Evolutionary conservation across 495 filamentous ascomycete genomes (phyloP).

Genomic region (Acidiella bohemica): DNA sequence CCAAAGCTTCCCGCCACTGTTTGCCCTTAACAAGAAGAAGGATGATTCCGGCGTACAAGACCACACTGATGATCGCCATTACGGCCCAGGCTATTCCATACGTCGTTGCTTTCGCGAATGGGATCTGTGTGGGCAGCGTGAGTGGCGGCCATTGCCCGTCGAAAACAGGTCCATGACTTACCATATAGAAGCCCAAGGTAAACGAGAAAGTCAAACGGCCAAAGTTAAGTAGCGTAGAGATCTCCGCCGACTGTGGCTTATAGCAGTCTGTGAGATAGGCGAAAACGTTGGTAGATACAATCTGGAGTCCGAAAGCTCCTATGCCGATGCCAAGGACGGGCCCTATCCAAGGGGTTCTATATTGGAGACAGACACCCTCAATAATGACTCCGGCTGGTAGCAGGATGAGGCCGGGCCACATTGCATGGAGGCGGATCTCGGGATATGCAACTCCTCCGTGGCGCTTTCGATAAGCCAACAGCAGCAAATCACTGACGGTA

Average conservation of each 20-base stretch:
- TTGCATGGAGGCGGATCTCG: constrained; percentile 21
- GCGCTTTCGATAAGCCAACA: constrained; percentile 10
- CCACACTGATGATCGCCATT: constrained; percentile 8
- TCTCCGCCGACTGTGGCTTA: constrained; percentile 32
- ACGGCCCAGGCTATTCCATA: constrained; percentile 11
- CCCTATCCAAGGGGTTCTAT: constrained; percentile 24
- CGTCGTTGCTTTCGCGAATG: constrained; percentile 11
- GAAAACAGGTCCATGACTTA: background rate
- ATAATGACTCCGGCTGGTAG: constrained; percentile 22
- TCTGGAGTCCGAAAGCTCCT: constrained; percentile 28
- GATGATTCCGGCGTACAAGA: constrained; percentile 10
- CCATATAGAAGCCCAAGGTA: constrained; percentile 27
- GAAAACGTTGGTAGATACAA: constrained; percentile 24
- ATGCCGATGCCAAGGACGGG: constrained; percentile 27
- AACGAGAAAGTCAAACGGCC: constrained; percentile 27
- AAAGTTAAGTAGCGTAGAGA: constrained; percentile 32
- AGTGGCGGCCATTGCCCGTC: background rate
- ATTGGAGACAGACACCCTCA: constrained; percentile 25
- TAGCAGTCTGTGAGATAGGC: constrained; percentile 32
- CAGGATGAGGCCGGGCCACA: constrained; percentile 21
- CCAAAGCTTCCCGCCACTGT: constrained; percentile 10
- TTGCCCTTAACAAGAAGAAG: constrained; percentile 7
- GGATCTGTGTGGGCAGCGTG: background rate
- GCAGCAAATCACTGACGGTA: constrained; percentile 6
- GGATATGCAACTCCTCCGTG: constrained; percentile 18